phyloP scores from a whole-genome alignment of 306 rosid genomes.

The Fragaria vesca region DNA sequence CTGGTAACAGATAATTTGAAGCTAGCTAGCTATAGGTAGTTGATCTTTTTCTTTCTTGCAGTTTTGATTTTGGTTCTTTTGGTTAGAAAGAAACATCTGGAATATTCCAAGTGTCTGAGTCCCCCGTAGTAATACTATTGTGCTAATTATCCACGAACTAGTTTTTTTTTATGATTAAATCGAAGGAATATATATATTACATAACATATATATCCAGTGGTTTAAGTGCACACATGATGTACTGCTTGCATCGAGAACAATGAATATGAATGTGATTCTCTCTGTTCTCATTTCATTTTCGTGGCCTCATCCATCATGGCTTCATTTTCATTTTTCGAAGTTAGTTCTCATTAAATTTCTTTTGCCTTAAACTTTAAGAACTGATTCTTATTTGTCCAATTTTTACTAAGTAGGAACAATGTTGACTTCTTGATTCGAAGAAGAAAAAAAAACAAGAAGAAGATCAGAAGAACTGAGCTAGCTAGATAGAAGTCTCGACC shows the following conservation, averaged over 20 bases:
- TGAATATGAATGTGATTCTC: conserved; percentile 32
- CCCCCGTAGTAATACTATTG: neutral
- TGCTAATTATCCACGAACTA: neutral
- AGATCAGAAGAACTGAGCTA: too few species aligned
- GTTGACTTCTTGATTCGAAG: too few species aligned
- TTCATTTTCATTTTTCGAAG: neutral
- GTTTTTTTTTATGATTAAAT: neutral
- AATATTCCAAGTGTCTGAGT: conserved; percentile 35
- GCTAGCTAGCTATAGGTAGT: neutral
- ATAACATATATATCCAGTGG: conserved; percentile 4
- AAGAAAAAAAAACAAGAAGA: too few species aligned
- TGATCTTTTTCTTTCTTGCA: conserved; percentile 10
- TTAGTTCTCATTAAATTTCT: neutral
- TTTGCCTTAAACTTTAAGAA: too few species aligned
- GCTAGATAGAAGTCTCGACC: too few species aligned
- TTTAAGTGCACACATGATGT: conserved; percentile 15
- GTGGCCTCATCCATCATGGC: neutral
- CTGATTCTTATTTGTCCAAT: too few species aligned
- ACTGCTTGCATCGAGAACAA: conserved; percentile 22
- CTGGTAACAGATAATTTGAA: conserved; percentile 28
- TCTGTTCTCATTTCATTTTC: neutral
- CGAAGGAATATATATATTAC: neutral
- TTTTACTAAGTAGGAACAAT: too few species aligned
- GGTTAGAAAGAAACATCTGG: conserved; percentile 38
- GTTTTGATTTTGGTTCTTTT: conserved; percentile 35